Evolutionary conservation across 441 rosid species (phyloP).

Genomic region (Populus hybrid): DNA sequence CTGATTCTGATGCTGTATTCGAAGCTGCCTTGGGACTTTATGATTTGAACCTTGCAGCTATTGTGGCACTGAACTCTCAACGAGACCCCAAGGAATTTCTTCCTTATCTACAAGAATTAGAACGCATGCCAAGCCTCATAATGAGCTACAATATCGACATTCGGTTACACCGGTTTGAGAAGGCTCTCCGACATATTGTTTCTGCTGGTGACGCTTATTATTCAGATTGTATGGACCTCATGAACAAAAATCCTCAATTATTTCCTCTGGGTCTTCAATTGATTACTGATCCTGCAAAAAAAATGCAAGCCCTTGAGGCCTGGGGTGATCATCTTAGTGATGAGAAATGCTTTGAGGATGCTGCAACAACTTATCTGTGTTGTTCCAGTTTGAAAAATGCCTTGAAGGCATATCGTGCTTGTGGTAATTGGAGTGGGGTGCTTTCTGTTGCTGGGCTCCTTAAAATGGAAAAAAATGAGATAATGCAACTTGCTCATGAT

Average conservation of each 20-base stretch:
- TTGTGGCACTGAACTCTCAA: conserved; percentile 92
- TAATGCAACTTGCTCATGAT: conserved; percentile 68
- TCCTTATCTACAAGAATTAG: conserved; percentile 88
- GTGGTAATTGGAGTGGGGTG: conserved; percentile 88
- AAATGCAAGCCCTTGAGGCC: conserved; percentile 67
- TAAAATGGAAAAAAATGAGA: conserved; percentile 64
- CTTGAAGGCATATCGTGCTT: conserved; percentile 76
- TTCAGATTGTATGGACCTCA: conserved; percentile 68
- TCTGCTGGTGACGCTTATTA: conserved; percentile 72
- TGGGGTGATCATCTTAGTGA: conserved; percentile 88
- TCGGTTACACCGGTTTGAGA: conserved; percentile 72
- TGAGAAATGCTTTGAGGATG: conserved; percentile 75
- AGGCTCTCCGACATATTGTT: conserved; percentile 79
- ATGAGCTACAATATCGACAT: conserved; percentile 86
- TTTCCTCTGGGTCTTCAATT: conserved; percentile 76
- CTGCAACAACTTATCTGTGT: conserved; percentile 79
- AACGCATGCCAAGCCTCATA: conserved; percentile 56
- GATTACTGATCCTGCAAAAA: conserved; percentile 56
- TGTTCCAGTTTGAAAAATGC: conserved; percentile 74
- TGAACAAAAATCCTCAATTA: conserved; percentile 77
- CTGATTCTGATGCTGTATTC: conserved; percentile 83
- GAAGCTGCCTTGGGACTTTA: conserved; percentile 95
- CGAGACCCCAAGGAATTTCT: conserved; percentile 96
- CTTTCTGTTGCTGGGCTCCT: conserved; percentile 81
- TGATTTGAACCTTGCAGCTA: conserved; percentile 95